Base-by-base conservation (phyloP, 1,284 basidiomycete genomes). In the Vanrija sp. region DNA sequence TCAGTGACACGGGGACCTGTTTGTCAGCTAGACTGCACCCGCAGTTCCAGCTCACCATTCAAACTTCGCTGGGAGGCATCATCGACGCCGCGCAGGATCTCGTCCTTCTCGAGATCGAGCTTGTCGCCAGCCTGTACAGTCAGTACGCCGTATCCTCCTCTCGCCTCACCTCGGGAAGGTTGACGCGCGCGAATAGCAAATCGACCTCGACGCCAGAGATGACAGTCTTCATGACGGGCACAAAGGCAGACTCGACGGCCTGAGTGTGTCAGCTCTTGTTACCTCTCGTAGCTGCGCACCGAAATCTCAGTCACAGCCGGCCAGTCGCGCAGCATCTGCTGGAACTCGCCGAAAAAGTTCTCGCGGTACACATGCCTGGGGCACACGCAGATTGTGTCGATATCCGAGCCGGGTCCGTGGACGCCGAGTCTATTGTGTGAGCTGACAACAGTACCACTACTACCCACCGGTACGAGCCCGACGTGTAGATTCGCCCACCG, bases 401-500 rank as follows among this genome's bases (percentile, higher is more conserved):
- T 98, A 84, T 98, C 95, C 43, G 88, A 84, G 9, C 92, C 90
- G 35, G 96, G 95, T 14, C 91, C 91, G 75, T 98, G 96, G 15
- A 98, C 95, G 53, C 95, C 95, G 41, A 99, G 80, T 62, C 80
- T 77, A 46, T 24, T 10, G 16, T 10, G 22, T 47, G 22, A 38
- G 45, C 35, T 19, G 22, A 18, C 22, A 15, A 7, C 44, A 18
- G 6, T 24, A 23, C 43, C 14, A 20, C 27, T 23, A 12, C 19
- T 10, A 47, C 73, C 45, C 20, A 76, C 75, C 89, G 85, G 80
- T 95, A 95, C 48, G 93, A 96, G 37, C 96, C 95, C 73, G 97
- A 99, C 4, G 96, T 98, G 75, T 94, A 99, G 72, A 99, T 98
- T 79, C 98, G 95, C 60, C 95, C 96, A 54, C 95, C 96, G 6